Evolutionary conservation across 1,139 yeast species (phyloP).

Genomic region (Hemisphaericaspora lyxosophila): DNA sequence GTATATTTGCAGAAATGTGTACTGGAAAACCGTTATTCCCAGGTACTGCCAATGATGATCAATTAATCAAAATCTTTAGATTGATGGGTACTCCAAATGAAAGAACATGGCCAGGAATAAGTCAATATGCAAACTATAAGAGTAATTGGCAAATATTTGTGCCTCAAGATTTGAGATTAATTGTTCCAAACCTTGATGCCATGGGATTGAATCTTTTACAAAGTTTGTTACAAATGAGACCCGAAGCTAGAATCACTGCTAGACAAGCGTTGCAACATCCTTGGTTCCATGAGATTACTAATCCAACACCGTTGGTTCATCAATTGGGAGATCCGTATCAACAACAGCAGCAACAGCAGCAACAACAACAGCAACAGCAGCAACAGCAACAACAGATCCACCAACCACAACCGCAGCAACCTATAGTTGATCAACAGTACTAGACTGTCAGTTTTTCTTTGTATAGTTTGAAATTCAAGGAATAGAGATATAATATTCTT

Average conservation of each 20-base stretch:
- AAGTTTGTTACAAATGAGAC: conserved; percentile 83
- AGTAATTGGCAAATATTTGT: conserved; percentile 74
- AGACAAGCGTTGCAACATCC: conserved; percentile 92
- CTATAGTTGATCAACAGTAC: conserved; percentile 15
- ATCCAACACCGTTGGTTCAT: conserved; percentile 40
- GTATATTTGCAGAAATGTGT: conserved; percentile 96
- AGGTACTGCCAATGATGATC: conserved; percentile 95
- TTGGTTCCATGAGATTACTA: conserved; percentile 83
- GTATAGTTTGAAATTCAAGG: too few species aligned
- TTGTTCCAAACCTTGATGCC: conserved; percentile 77
- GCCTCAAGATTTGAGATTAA: conserved; percentile 78
- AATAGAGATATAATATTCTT: too few species aligned
- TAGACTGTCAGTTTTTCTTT: too few species aligned
- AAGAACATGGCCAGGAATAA: conserved; percentile 92
- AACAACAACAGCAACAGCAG: conserved; percentile 11
- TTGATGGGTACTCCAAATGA: conserved; percentile 97
- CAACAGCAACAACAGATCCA: conserved; percentile 10
- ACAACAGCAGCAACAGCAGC: conserved; percentile 33
- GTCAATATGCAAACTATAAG: conserved; percentile 81
- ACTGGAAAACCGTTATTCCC: conserved; percentile 98
- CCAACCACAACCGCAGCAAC: conserved; percentile 14
- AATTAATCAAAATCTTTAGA: conserved; percentile 81
- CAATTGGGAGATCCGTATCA: conserved; percentile 39
- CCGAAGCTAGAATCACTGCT: conserved; percentile 88
- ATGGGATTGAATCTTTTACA: conserved; percentile 77